phyloP scores from a whole-genome alignment of 2,329 filamentous ascomycete species.

The Botrytis squamosa region DNA sequence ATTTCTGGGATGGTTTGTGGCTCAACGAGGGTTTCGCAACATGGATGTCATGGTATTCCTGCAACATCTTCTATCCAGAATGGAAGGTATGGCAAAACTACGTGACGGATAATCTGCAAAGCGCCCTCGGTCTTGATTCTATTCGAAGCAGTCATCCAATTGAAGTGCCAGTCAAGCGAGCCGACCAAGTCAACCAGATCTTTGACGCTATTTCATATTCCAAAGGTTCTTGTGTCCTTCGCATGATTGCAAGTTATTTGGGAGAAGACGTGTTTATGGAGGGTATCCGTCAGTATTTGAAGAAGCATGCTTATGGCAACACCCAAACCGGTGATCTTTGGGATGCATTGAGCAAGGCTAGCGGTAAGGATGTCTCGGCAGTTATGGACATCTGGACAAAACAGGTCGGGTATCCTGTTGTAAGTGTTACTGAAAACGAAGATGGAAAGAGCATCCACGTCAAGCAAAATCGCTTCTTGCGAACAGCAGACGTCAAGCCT shows the following conservation, averaged over 20 bases:
- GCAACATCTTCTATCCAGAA: constrained; percentile 92
- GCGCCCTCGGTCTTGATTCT: constrained; percentile 83
- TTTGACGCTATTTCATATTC: constrained; percentile 98
- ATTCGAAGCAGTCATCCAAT: constrained; percentile 94
- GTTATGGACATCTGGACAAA: constrained; percentile 98
- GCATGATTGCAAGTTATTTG: constrained; percentile 95
- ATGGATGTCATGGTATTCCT: constrained; percentile 92
- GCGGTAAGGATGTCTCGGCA: constrained; percentile 83
- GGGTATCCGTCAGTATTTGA: constrained; percentile 85
- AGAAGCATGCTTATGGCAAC: constrained; percentile 96
- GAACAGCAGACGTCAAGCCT: constrained; percentile 88
- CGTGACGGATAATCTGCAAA: constrained; percentile 87
- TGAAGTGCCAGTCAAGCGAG: constrained; percentile 91
- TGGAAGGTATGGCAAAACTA: constrained; percentile 99
- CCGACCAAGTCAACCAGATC: constrained; percentile 96
- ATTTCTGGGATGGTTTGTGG: constrained; percentile 98
- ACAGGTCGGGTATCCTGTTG: constrained; percentile 88
- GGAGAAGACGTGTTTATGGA: constrained; percentile 92
- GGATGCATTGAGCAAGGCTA: constrained; percentile 82
- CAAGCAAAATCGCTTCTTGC: constrained; percentile 92
- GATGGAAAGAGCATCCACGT: constrained; percentile 72
- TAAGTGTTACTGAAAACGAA: constrained; percentile 77
- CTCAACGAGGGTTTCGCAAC: constrained; percentile 92
- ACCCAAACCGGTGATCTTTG: constrained; percentile 89
- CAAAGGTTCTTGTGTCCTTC: constrained; percentile 91